Evolutionary conservation across 305 asterid species (phyloP).

Genomic region (Rubia occidens): DNA sequence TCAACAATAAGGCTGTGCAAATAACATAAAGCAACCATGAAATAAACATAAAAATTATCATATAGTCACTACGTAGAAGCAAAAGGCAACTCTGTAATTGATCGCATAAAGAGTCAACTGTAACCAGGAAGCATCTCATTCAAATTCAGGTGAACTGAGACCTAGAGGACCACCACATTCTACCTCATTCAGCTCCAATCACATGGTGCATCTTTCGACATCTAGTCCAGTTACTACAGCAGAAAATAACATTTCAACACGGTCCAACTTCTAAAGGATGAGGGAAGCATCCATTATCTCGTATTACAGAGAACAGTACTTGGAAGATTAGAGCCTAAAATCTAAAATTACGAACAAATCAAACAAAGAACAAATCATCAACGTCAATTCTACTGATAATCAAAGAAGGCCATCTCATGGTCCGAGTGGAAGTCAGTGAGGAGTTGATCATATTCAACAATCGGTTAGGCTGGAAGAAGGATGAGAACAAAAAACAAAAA

Average conservation of each 20-base stretch:
- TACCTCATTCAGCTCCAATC: not conserved
- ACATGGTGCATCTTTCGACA: not conserved
- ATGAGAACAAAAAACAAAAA: not conserved
- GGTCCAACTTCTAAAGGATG: not conserved
- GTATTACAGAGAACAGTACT: not conserved
- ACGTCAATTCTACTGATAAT: not conserved
- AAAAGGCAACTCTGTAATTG: not conserved
- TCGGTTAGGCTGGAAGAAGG: not conserved
- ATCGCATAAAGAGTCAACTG: no score
- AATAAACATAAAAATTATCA: not conserved
- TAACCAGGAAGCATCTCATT: no score
- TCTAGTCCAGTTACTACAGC: not conserved
- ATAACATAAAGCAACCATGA: not conserved
- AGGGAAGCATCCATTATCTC: not conserved
- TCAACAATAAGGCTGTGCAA: not conserved
- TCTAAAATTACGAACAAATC: not conserved
- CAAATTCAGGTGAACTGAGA: not conserved
- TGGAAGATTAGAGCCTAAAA: not conserved
- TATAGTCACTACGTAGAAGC: not conserved
- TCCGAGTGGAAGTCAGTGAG: not conserved
- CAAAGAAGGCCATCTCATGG: not conserved
- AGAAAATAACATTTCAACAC: not conserved
- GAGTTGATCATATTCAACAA: not conserved
- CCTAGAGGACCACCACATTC: not conserved
- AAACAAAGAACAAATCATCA: constrained; percentile 1